These are phyloP conservation scores for Boletales sp. DNA, from an alignment of 768 basidiomycete genomes.

Conservation along the genomic window DNA sequence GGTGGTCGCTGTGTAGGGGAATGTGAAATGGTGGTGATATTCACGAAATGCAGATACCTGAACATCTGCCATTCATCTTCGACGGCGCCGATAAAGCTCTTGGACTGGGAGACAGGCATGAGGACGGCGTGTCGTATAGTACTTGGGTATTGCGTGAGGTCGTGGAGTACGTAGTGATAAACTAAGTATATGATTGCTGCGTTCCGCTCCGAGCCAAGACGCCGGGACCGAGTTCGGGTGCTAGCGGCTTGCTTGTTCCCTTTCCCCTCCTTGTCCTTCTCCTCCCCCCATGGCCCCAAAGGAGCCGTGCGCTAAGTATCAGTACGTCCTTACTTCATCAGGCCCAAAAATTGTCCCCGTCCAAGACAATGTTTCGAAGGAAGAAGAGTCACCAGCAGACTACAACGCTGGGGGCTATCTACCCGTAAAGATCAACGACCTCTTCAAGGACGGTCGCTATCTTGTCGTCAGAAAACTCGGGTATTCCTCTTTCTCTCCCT, in stretches of 20 bases:
- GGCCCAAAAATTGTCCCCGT: conserved; percentile 72
- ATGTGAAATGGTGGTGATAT: not conserved
- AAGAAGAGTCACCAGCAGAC: conserved; percentile 81
- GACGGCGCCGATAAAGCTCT: conserved; percentile 72
- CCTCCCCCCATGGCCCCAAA: conserved; percentile 54
- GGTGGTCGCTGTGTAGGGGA: conserved; percentile 49
- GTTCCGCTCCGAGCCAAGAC: conserved; percentile 11
- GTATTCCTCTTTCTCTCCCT: conserved; percentile 33
- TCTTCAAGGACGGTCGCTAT: conserved; percentile 84
- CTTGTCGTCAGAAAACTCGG: conserved; percentile 87
- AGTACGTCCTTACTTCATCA: conserved; percentile 66
- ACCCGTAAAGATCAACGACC: conserved; percentile 75
- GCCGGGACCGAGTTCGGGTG: conserved; percentile 18
- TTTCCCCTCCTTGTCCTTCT: not conserved
- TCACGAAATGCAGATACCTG: conserved; percentile 44
- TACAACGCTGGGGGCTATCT: conserved; percentile 83
- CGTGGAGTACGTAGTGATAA: too few species aligned
- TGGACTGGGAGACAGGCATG: conserved; percentile 21
- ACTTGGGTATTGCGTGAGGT: too few species aligned
- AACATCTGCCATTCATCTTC: conserved; percentile 81
- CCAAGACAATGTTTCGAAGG: conserved; percentile 61
- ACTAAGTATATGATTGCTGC: conserved; percentile 1
- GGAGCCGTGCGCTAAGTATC: conserved; percentile 64
- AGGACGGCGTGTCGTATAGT: not conserved
- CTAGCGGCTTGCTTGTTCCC: not conserved